These are phyloP conservation scores for Trametes versicolor DNA, from an alignment of 1,284 basidiomycete genomes.

Conservation along the genomic window DNA sequence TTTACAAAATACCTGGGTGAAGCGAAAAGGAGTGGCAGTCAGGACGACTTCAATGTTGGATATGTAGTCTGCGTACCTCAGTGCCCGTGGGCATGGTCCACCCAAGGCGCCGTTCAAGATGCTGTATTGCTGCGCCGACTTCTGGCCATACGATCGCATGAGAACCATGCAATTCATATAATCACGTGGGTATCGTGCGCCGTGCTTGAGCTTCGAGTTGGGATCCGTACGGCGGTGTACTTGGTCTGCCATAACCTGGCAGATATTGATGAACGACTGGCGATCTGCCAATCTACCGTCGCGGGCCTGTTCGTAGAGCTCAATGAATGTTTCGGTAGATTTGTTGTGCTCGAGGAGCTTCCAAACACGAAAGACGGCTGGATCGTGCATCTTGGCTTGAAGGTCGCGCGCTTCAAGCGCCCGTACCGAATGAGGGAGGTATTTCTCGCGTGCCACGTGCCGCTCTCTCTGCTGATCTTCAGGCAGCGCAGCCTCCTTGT, in stretches of 20 bases:
- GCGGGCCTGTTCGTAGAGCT: constrained; percentile 10
- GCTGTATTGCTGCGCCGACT: constrained; percentile 18
- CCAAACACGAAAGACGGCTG: background rate
- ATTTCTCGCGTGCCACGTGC: constrained; percentile 13
- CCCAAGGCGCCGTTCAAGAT: constrained; percentile 2
- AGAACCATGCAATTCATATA: constrained; percentile 14
- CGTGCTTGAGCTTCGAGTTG: constrained; percentile 8
- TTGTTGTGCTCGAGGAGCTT: constrained; percentile 10
- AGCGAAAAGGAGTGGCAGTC: background rate
- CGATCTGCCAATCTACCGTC: constrained; percentile 6
- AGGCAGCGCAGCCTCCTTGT: constrained; percentile 8
- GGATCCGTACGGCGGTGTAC: background rate
- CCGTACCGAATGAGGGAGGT: background rate
- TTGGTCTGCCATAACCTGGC: constrained; percentile 7
- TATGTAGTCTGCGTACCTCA: background rate
- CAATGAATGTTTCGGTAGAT: constrained; percentile 1
- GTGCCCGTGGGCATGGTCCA: background rate
- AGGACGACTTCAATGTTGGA: too few relatives aligned
- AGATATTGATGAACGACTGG: constrained; percentile 3
- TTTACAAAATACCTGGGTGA: constrained; percentile 2
- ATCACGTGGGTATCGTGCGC: constrained; percentile 9
- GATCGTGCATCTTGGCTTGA: background rate
- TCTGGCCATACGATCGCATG: constrained; percentile 17
- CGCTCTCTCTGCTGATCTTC: constrained; percentile 11
- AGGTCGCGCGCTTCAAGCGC: constrained; percentile 9